A percentile compares a stretch with the other conserved stretches of the same genome.
These are phyloP conservation scores for Rutstroemia sp. DNA, from an alignment of 2,329 filamentous ascomycete species.

Conservation along the genomic window DNA sequence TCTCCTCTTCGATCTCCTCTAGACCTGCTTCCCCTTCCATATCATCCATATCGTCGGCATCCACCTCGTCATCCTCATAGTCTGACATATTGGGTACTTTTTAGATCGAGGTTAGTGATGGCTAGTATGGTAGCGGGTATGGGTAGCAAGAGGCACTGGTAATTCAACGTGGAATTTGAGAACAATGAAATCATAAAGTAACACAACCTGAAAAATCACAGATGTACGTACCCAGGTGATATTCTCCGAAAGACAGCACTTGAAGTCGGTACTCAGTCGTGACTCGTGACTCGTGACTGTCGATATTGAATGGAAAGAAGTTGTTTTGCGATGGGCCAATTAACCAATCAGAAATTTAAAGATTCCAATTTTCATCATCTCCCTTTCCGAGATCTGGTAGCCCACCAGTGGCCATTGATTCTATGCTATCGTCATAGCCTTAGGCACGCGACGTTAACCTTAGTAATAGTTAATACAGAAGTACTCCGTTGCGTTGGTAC, in stretches of 20 bases:
- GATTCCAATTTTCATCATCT: neutral
- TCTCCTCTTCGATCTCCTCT: constrained; percentile 1
- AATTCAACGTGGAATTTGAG: too few species aligned
- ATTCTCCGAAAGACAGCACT: neutral
- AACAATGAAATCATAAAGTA: too few species aligned
- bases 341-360: neutral
- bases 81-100: neutral
- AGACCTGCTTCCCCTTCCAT: neutral
- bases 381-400: neutral
- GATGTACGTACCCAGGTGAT: neutral
- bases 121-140: neutral
- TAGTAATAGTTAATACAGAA: too few species aligned
- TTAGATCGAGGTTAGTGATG: neutral
- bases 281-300: neutral
- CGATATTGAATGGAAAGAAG: neutral
- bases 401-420: too few species aligned
- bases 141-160: too few species aligned
- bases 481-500: too few species aligned
- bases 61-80: neutral
- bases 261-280: neutral
- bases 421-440: too few species aligned
- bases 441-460: too few species aligned
- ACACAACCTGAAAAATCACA: too few species aligned
- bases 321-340: too few species aligned
- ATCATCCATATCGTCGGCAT: constrained; percentile 2